Evolutionary conservation across 1,139 yeast genomes (phyloP), one percentile per base, ranked within the genome.

Genomic region (Suhomyces maxii): DNA sequence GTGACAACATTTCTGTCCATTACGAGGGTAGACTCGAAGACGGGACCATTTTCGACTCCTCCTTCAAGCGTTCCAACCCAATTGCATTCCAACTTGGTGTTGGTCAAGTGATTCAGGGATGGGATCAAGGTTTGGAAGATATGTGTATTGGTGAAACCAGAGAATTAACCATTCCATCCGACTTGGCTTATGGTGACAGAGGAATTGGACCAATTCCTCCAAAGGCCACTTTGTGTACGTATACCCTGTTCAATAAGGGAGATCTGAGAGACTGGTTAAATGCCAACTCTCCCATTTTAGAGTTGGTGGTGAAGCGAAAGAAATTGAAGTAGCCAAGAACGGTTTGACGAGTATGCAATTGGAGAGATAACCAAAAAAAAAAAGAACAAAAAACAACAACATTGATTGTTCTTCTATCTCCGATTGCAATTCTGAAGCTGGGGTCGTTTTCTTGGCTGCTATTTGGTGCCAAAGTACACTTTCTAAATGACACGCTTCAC

Each of bases 81-180:
- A 72, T 89, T 54, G 68, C 76, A 40, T 89, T 89, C 66, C 71
- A 69, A 33, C 69, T 89, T 47, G 97, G 97, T 40, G 68, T 71
- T 33, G 91, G 93, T 14, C 84, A 80, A 60, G 96, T 89, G 40
- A 89, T 89, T 60, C 65, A 76, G 55, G 96, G 96, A 51, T 89
- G 96, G 96, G 96, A 89, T 53, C 82, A 85, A 65, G 96, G 96
- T 37, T 72, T 89, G 45, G 55, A 61, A 39, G 51, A 49, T 41
- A 87, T 88, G 93, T 89, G 97, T 67, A 76, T 87, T 63, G 96
- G 96, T 42, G 97, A 89, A 66, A 79, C 83, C 70, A 81, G 96
- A 61, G 82, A 79, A 56, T 75, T 89, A 57, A 79, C 82, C 36
- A 88, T 90, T 61, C 96, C 96, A 41, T 77, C 93, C 10, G 76